A percentile compares a stretch with the other conserved stretches of the same genome.
These are phyloP conservation scores for Spergularia bocconei DNA, from an alignment of 148 eudicot genomes.

Conservation along the genomic window DNA sequence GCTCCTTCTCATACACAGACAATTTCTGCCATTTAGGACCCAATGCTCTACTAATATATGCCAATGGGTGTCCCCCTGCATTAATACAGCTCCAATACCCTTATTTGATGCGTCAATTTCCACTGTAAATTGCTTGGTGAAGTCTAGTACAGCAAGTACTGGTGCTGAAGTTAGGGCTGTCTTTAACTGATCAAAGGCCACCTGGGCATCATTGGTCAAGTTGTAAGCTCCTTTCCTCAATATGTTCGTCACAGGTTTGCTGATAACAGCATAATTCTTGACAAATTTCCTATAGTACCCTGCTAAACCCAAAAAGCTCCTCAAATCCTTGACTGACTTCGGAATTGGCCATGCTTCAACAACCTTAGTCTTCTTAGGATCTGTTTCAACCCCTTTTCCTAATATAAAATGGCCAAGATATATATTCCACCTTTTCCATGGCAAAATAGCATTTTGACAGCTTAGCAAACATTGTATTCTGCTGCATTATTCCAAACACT, in stretches of 20 bases:
- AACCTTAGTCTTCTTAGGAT: background rate
- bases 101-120: background rate
- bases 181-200: background rate
- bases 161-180: background rate
- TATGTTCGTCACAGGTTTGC: background rate
- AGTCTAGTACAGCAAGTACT: background rate
- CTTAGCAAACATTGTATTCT: background rate
- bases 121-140: background rate
- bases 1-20: conserved; percentile 16
- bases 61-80: background rate
- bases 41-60: conserved; percentile 9
- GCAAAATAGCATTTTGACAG: background rate
- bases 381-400: background rate
- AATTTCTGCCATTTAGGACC: background rate
- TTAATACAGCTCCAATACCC: background rate
- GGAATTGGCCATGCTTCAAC: background rate
- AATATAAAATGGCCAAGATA: background rate
- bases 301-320: background rate
- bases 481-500: background rate
- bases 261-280: background rate
- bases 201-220: background rate
- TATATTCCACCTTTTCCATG: background rate
- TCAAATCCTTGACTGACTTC: background rate
- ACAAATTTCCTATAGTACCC: background rate
- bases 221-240: background rate